Conservation (phyloP, 768 basidiomycete species). For the Mycena chlorophos region DNA sequence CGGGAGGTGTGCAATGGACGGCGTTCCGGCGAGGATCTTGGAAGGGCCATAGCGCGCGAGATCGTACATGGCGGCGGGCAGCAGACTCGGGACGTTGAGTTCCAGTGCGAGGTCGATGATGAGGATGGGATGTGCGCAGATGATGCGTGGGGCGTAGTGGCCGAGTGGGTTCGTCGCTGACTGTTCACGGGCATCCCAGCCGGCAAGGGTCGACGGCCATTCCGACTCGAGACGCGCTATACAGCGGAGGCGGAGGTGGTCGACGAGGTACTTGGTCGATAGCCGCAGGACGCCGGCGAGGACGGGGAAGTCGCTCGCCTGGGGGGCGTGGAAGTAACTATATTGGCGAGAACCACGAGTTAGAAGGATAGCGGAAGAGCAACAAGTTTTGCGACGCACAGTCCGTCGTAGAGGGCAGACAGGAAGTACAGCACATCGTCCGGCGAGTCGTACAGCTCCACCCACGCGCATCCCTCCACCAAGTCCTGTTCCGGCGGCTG, state of each 20-base stretch:
- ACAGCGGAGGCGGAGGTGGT: conserved; percentile 62
- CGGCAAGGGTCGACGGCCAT: conserved; percentile 67
- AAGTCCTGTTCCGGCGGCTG: conserved; percentile 51
- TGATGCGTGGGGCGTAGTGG: conserved; percentile 59
- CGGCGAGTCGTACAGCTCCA: conserved; percentile 65
- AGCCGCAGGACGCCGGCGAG: conserved; percentile 68
- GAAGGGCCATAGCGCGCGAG: conserved; percentile 72
- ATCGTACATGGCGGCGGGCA: conserved; percentile 76
- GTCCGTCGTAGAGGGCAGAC: conserved; percentile 71
- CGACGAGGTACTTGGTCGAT: conserved; percentile 75
- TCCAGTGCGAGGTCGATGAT: conserved; percentile 70
- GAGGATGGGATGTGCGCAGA: conserved; percentile 66
- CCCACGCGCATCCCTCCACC: conserved; percentile 58
- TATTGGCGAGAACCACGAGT: neutral
- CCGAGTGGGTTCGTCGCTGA: conserved; percentile 50
- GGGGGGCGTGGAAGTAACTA: conserved; percentile 58
- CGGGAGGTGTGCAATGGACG: conserved; percentile 33
- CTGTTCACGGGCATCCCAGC: conserved; percentile 70
- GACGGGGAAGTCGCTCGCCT: conserved; percentile 55
- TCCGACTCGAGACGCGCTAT: conserved; percentile 57
- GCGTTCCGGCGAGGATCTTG: conserved; percentile 59
- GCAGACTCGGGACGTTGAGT: conserved; percentile 53
- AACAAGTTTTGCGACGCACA: conserved; percentile 46
- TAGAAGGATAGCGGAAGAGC: conserved; percentile 1
- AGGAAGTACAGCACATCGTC: conserved; percentile 69